Evolutionary conservation across 2,329 filamentous ascomycete species (phyloP).

Genomic region (Ceratocystis colombiana): DNA sequence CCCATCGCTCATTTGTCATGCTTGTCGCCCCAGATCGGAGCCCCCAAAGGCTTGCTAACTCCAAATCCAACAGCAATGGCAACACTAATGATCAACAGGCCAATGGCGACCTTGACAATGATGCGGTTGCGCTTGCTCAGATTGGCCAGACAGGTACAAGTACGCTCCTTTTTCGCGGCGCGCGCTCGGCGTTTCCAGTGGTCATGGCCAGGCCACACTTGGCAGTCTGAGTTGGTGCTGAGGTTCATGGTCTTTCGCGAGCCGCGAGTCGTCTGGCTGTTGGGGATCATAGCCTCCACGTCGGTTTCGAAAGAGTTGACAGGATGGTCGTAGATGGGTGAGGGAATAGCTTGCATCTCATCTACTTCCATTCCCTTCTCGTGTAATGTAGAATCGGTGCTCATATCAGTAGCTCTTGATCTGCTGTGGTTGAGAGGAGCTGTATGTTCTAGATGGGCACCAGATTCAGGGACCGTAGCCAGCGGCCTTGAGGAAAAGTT

Average conservation of each 20-base stretch:
- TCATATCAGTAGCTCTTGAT: slow-evolving; percentile 23
- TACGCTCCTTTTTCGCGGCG: slow-evolving; percentile 43
- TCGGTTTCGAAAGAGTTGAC: slow-evolving; percentile 48
- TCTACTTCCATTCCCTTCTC: slow-evolving; percentile 31
- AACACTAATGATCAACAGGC: slow-evolving; percentile 43
- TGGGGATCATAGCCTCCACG: slow-evolving; percentile 44
- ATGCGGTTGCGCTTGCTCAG: slow-evolving; percentile 47
- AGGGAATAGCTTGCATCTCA: slow-evolving; percentile 39
- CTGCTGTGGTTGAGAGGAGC: slow-evolving; percentile 18
- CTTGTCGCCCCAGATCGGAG: slow-evolving; percentile 46
- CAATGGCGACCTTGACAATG: slow-evolving; percentile 45
- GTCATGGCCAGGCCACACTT: slow-evolving; percentile 51
- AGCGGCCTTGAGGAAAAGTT: slow-evolving; percentile 15
- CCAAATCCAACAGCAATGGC: slow-evolving; percentile 50
- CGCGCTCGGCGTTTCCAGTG: slow-evolving; percentile 52
- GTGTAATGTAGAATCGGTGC: slow-evolving; percentile 24
- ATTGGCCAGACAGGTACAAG: slow-evolving; percentile 44
- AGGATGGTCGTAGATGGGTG: slow-evolving; percentile 33
- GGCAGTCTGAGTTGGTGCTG: slow-evolving; percentile 42
- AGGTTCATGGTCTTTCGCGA: slow-evolving; percentile 33
- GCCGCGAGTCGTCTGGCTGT: slow-evolving; percentile 29
- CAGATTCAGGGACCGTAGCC: slow-evolving; percentile 16
- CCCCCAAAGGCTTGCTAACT: slow-evolving; percentile 50
- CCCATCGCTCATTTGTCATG: slow-evolving; percentile 25
- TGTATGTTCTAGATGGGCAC: slow-evolving; percentile 15